Evolutionary conservation across 2,329 filamentous ascomycete genomes (phyloP).

Genomic region (Periconia sp.): DNA sequence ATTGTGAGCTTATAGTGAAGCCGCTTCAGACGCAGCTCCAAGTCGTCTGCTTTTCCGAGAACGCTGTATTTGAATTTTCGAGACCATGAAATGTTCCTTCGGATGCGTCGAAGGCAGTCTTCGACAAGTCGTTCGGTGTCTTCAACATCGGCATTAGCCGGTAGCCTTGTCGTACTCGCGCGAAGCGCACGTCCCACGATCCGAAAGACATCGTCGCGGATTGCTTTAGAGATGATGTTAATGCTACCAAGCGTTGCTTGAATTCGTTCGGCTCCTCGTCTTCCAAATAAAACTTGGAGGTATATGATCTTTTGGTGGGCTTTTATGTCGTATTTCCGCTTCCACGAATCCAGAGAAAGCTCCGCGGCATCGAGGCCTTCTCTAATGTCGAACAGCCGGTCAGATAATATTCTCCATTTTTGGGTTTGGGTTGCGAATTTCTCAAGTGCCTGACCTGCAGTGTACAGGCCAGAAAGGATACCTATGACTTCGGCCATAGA

Average conservation of each 20-base stretch:
- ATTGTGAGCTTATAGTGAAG: slow-evolving; percentile 25
- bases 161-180: slow-evolving; percentile 6
- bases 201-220: slow-evolving; percentile 21
- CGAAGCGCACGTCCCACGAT: slow-evolving; percentile 26
- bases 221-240: slow-evolving; percentile 11
- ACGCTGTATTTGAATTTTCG: slow-evolving; percentile 27
- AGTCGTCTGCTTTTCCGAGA: slow-evolving; percentile 19
- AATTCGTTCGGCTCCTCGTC: slow-evolving; percentile 24
- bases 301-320: slow-evolving; percentile 24
- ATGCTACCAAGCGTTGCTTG: slow-evolving; percentile 21
- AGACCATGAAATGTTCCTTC: slow-evolving; percentile 23
- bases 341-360: slow-evolving; percentile 28
- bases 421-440: slow-evolving; percentile 24
- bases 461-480: slow-evolving; percentile 21
- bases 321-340: slow-evolving; percentile 28
- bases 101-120: slow-evolving; percentile 25
- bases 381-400: slow-evolving; percentile 29
- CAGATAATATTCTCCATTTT: slow-evolving; percentile 24
- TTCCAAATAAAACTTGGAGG: slow-evolving; percentile 29
- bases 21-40: slow-evolving; percentile 23
- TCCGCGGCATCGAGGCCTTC: slow-evolving; percentile 25
- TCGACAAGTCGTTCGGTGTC: slow-evolving; percentile 21
- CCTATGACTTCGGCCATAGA: slow-evolving; percentile 27
- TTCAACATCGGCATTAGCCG: slow-evolving; percentile 3
- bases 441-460: slow-evolving; percentile 21